phyloP scores from a whole-genome alignment of 495 filamentous ascomycete species.

The Penicillium manginii region DNA sequence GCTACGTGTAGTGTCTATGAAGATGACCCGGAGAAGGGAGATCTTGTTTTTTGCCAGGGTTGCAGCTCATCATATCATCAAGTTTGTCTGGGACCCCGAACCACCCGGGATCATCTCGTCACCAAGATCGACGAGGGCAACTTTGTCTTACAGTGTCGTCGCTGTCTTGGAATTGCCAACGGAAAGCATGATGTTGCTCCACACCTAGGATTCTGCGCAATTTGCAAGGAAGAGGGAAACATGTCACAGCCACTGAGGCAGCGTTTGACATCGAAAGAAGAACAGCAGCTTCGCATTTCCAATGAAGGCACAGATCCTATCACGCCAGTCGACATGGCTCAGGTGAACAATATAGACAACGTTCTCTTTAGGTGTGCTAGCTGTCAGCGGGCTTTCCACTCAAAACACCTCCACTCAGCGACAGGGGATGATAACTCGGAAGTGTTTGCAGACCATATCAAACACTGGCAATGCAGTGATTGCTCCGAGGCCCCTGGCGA shows the following conservation, averaged over 20 bases:
- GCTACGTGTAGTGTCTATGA: conserved; percentile 66
- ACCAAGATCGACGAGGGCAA: conserved; percentile 80
- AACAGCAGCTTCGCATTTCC: conserved; percentile 76
- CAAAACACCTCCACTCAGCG: conserved; percentile 65
- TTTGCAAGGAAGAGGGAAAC: conserved; percentile 61
- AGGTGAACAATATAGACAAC: conserved; percentile 74
- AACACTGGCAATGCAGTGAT: conserved; percentile 74
- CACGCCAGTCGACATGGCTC: conserved; percentile 57
- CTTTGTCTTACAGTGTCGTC: conserved; percentile 89
- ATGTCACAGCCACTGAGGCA: conserved; percentile 71
- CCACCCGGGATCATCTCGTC: conserved; percentile 79
- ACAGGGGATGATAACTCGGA: conserved; percentile 40
- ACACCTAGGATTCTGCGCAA: conserved; percentile 68
- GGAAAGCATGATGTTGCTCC: conserved; percentile 72
- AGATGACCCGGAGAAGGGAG: conserved; percentile 57
- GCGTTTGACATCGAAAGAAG: conserved; percentile 73
- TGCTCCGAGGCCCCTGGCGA: conserved; percentile 64
- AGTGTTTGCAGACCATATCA: conserved; percentile 61
- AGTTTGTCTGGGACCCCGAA: conserved; percentile 75
- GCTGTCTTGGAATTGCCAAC: conserved; percentile 69
- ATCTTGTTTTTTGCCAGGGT: conserved; percentile 85
- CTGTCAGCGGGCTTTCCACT: conserved; percentile 83
- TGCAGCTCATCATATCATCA: conserved; percentile 85
- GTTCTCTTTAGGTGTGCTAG: conserved; percentile 79
- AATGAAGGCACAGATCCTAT: conserved; percentile 81